Conservation (phyloP, 2,329 filamentous ascomycete species). For the Chaetomium sp. region DNA sequence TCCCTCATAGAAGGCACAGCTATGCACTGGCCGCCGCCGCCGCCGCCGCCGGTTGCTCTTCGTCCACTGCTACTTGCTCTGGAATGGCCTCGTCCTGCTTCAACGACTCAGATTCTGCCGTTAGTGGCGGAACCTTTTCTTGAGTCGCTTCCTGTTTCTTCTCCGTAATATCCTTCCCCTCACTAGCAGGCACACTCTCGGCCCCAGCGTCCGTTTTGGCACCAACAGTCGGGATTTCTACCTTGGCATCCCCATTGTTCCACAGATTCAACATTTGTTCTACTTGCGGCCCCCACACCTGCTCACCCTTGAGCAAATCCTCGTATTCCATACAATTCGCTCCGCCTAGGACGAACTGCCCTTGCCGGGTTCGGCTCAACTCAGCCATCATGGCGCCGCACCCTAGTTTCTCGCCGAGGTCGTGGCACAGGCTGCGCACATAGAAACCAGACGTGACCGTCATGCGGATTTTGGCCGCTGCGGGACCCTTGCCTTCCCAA, state of each 20-base stretch:
- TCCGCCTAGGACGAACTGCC: constrained; percentile 65
- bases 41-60: neutral
- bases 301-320: constrained; percentile 69
- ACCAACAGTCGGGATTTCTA: constrained; percentile 13
- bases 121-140: too few relatives aligned
- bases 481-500: constrained; percentile 57
- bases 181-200: constrained; percentile 1
- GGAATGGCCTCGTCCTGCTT: neutral
- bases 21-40: too few relatives aligned
- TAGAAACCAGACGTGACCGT: constrained; percentile 96
- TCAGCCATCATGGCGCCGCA: constrained; percentile 83
- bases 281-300: constrained; percentile 75
- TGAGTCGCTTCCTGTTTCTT: too few relatives aligned
- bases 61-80: neutral
- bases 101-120: neutral
- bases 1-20: too few relatives aligned
- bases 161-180: neutral
- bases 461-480: constrained; percentile 79
- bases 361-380: constrained; percentile 74
- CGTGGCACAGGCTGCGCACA: constrained; percentile 87
- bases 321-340: constrained; percentile 71
- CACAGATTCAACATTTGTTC: constrained; percentile 42
- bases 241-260: constrained; percentile 21
- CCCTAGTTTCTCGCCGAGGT: constrained; percentile 74
- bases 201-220: constrained; percentile 3